A percentile compares a stretch with the other conserved stretches of the same genome.
Conservation (phyloP, 208 protist species). For the Blechomonas ayalai region DNA sequence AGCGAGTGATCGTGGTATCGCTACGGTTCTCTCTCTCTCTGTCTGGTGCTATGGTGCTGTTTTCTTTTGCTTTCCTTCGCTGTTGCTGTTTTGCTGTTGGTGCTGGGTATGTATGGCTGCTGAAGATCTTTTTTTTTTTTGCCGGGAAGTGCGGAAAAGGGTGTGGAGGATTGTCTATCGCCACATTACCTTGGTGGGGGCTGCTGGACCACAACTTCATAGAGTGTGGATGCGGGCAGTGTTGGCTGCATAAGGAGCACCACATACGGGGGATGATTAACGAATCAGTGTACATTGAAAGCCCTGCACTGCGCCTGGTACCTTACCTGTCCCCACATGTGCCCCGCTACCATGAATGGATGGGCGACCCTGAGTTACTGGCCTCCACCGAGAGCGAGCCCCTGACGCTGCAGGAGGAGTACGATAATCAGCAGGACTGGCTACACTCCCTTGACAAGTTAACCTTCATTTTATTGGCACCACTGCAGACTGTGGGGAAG, state of each 20-base stretch:
- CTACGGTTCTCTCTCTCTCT: constrained; percentile 6
- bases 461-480: constrained; percentile 85
- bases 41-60: constrained; percentile 2
- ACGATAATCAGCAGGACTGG: constrained; percentile 85
- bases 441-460: constrained; percentile 71
- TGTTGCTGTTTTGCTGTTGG: constrained; percentile 4
- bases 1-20: neutral
- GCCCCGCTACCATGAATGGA: constrained; percentile 85
- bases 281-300: constrained; percentile 44
- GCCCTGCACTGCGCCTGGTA: constrained; percentile 51
- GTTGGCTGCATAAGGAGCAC: neutral
- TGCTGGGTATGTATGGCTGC: neutral
- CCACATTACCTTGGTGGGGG: no score
- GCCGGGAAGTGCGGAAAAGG: no score
- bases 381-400: constrained; percentile 80
- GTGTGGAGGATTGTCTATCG: no score
- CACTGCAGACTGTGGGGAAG: constrained; percentile 1
- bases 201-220: no score
- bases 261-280: constrained; percentile 71
- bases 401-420: constrained; percentile 78
- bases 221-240: neutral
- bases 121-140: neutral
- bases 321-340: constrained; percentile 84
- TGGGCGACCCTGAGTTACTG: constrained; percentile 60
- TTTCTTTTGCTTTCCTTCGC: constrained; percentile 2